Evolutionary conservation across 1,284 basidiomycete genomes (phyloP), one percentile per base, ranked within the genome.

Genomic region (Schizophyllum commune): DNA sequence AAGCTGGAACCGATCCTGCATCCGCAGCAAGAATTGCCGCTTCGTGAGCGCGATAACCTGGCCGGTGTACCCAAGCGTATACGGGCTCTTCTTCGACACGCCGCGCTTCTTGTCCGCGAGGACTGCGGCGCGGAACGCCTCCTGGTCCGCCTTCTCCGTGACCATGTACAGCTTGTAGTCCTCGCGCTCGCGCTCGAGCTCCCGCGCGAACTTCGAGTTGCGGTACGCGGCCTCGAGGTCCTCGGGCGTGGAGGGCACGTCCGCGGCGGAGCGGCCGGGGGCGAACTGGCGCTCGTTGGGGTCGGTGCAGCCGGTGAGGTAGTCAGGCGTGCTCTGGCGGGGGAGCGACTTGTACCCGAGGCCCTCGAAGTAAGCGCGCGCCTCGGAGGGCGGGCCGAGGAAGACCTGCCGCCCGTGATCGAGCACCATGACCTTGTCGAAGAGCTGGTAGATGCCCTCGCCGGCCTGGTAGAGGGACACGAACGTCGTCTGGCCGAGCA

Each of bases 231-330:
- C 73, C 67, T 89, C 93, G 62, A 97, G 82, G 15, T 76, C 81
- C 65, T 88, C 84, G 0, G 94, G 84, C 0, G 88, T 84, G 4
- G 83, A 84, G 0, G 94, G 93, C 0, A 90, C 89, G 65, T 89
- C 83, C 5, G 67, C 65, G 2, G 77, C 80, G 34, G 86, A 84
- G 52, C 82, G 82, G 13, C 87, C 92, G 4, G 85, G 80, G 1
- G 89, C 85, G 71, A 92, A 94, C 69, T 89, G 89, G 55, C 92
- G 88, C 76, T 95, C 91, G 69, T 94, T 93, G 1, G 85, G 82
- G 71, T 95, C 92, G 9, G 92, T 89, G 71, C 87, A 89, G 1
- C 86, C 87, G 84, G 27, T 86, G 32, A 86, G 79, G 74, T 85
- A 91, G 73, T 87, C 90, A 0, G 72, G 62, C 1, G 69, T 75